A percentile compares a stretch with the other conserved stretches of the same genome.
Conservation (phyloP, 305 asterid species). For the Nicotiana rustica region DNA sequence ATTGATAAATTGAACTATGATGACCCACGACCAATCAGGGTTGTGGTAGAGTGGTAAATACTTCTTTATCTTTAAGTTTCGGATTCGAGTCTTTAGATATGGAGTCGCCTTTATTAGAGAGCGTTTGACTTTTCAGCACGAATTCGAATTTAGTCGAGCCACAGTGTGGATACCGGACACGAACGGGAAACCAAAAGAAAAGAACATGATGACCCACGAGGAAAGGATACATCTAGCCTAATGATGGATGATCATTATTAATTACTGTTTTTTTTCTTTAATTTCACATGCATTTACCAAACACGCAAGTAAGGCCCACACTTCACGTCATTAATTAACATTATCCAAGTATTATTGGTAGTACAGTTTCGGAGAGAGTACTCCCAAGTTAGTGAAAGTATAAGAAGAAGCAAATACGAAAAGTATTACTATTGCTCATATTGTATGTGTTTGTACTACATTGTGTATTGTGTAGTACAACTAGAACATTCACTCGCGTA, state of each 20-base stretch:
- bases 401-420: not conserved
- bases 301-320: constrained; percentile 4
- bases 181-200: too few relatives aligned
- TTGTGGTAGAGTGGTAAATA: too few relatives aligned
- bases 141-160: too few relatives aligned
- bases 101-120: too few relatives aligned
- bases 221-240: not conserved
- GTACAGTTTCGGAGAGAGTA: not conserved
- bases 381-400: not conserved
- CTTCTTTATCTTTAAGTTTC: too few relatives aligned
- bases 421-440: not conserved
- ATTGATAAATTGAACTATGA: not conserved
- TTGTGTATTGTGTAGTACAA: not conserved
- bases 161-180: too few relatives aligned
- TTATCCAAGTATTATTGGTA: not conserved
- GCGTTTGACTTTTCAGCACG: too few relatives aligned
- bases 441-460: constrained; percentile 8
- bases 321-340: not conserved
- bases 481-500: not conserved
- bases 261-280: not conserved
- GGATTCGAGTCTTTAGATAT: too few relatives aligned
- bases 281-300: not conserved
- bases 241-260: not conserved
- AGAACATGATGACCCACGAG: not conserved
- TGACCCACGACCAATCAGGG: too few relatives aligned